These are phyloP conservation scores for Lactifluus hygrophoroides DNA, from an alignment of 768 basidiomycete species.

Conservation along the genomic window DNA sequence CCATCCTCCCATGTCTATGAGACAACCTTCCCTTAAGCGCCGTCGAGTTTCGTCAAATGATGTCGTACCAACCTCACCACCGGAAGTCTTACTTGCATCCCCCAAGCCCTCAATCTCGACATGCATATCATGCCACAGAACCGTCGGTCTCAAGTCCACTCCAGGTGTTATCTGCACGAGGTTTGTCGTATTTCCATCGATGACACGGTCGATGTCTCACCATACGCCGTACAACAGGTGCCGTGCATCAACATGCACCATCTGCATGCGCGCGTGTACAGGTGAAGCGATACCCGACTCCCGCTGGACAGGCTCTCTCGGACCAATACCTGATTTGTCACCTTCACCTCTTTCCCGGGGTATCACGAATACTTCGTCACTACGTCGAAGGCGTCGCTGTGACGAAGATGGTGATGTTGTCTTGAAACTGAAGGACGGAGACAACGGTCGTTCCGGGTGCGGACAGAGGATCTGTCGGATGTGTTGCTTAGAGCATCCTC, in stretches of 20 bases:
- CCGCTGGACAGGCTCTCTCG: slow-evolving; percentile 27
- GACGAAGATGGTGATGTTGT: slow-evolving; percentile 3
- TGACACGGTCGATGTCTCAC: neutral
- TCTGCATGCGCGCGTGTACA: slow-evolving; percentile 41
- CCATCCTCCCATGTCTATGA: neutral
- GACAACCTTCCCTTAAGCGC: neutral
- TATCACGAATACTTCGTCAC: neutral
- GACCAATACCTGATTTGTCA: slow-evolving; percentile 26
- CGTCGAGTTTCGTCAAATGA: slow-evolving; percentile 9
- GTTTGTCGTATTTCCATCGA: neutral
- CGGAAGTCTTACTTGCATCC: neutral
- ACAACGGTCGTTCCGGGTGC: slow-evolving; percentile 28
- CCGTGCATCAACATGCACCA: slow-evolving; percentile 32
- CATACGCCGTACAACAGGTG: slow-evolving; percentile 27
- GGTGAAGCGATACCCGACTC: slow-evolving; percentile 26
- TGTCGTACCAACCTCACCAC: neutral
- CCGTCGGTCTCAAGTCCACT: slow-evolving; percentile 4
- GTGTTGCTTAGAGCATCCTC: slow-evolving; percentile 37
- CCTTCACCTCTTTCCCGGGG: slow-evolving; percentile 26
- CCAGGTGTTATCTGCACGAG: slow-evolving; percentile 6
- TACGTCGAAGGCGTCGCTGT: slow-evolving; percentile 7
- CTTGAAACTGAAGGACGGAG: neutral
- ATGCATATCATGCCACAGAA: slow-evolving; percentile 8
- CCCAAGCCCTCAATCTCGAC: neutral
- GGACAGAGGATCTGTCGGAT: slow-evolving; percentile 36